Evolutionary conservation across 2,329 filamentous ascomycete genomes (phyloP).

Genomic region (Colletotrichum sp.): DNA sequence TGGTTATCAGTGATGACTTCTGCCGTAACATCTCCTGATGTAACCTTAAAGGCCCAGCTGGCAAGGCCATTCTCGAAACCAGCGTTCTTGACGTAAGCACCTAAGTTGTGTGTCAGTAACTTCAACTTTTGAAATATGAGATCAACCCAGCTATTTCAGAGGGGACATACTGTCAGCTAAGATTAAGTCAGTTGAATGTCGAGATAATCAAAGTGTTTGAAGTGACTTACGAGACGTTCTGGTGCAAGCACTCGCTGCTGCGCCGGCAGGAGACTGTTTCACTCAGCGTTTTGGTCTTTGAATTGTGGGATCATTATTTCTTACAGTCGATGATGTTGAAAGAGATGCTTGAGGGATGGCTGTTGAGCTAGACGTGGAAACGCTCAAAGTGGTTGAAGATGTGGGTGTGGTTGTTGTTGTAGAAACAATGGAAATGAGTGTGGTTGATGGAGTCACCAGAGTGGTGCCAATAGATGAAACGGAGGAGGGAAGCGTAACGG

Average conservation of each 20-base stretch:
- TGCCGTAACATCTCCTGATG: background rate
- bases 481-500: background rate
- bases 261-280: background rate
- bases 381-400: background rate
- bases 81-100: background rate
- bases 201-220: background rate
- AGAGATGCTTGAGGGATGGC: rapidly evolving
- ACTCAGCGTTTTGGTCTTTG: background rate
- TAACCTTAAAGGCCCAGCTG: background rate
- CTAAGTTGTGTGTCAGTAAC: background rate
- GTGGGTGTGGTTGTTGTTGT: background rate
- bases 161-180: background rate
- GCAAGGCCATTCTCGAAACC: background rate
- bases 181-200: background rate
- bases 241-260: background rate
- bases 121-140: background rate
- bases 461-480: background rate
- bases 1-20: background rate
- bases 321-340: background rate
- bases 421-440: background rate
- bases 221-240: background rate
- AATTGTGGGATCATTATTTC: rapidly evolving
- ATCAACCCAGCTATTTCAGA: rapidly evolving
- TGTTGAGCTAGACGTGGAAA: background rate
- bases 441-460: background rate